Evolutionary conservation across 352 stramenopile species (phyloP).

Genomic region (Aphanomyces astaci): DNA sequence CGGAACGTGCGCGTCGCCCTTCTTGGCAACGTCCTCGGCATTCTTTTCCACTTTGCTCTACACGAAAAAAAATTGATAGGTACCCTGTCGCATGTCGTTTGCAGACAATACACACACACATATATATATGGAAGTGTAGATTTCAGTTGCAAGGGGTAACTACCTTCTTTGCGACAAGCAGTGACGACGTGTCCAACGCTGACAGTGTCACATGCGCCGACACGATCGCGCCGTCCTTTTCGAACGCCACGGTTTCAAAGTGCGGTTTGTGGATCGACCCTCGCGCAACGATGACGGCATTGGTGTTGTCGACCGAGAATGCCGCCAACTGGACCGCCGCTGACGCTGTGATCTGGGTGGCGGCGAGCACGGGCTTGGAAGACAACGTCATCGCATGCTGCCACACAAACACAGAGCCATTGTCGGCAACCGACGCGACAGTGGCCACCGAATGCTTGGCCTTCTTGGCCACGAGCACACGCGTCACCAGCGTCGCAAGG

Average conservation of each 20-base stretch:
- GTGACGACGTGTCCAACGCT: slow-evolving; percentile 9
- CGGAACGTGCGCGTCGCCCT: slow-evolving; percentile 37
- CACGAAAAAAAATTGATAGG: too few relatives aligned
- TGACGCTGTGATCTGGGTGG: slow-evolving; percentile 35
- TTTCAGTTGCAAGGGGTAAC: not conserved
- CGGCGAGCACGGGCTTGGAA: slow-evolving; percentile 56
- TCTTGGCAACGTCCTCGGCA: slow-evolving; percentile 8
- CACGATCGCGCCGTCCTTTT: slow-evolving; percentile 30
- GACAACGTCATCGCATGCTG: slow-evolving; percentile 34
- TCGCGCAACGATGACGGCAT: slow-evolving; percentile 47
- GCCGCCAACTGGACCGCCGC: slow-evolving; percentile 30
- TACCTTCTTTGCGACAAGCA: slow-evolving; percentile 54
- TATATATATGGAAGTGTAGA: too few relatives aligned
- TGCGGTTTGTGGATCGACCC: slow-evolving; percentile 66
- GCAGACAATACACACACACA: not conserved
- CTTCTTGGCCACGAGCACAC: slow-evolving; percentile 23
- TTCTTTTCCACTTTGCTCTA: not conserved
- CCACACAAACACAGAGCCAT: slow-evolving; percentile 66
- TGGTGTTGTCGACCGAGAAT: slow-evolving; percentile 24
- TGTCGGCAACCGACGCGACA: slow-evolving; percentile 44
- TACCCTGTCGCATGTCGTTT: too few relatives aligned
- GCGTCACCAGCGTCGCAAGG: slow-evolving; percentile 39
- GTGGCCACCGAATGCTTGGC: slow-evolving; percentile 49
- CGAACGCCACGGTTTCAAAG: slow-evolving; percentile 59
- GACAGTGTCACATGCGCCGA: not conserved